Conservation (phyloP, 2,329 filamentous ascomycete genomes). For the Trichoderma sp. region DNA sequence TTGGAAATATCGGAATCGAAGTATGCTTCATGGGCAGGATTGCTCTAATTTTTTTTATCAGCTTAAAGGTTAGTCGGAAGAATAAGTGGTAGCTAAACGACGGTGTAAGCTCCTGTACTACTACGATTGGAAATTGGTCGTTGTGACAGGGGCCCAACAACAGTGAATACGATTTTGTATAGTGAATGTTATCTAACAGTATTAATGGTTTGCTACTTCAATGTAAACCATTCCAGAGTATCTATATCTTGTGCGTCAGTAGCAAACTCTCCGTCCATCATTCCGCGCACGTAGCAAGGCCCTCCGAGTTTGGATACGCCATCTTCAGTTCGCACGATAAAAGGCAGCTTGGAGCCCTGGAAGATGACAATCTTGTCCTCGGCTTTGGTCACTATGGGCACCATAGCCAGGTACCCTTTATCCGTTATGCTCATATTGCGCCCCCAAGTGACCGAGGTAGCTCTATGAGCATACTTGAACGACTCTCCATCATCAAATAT, state of each 20-base stretch:
- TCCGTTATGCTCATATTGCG: background rate
- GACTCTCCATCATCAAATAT: background rate
- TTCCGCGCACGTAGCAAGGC: slow-evolving; percentile 6
- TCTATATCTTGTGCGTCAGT: background rate
- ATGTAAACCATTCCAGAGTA: slow-evolving; percentile 10
- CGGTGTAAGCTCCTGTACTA: no score
- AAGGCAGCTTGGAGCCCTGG: background rate
- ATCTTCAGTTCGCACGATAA: slow-evolving; percentile 2
- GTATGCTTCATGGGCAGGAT: no score
- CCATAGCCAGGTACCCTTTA: background rate
- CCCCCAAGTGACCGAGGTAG: slow-evolving; percentile 1
- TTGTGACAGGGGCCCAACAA: background rate
- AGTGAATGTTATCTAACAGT: background rate
- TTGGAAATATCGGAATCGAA: background rate
- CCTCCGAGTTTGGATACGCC: slow-evolving; percentile 6
- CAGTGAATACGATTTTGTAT: no score
- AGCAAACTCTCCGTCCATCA: slow-evolving; percentile 3
- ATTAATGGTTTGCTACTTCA: background rate
- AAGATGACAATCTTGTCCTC: background rate
- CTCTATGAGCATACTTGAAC: slow-evolving; percentile 6
- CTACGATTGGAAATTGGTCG: background rate
- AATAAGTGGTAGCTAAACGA: no score
- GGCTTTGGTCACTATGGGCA: background rate
- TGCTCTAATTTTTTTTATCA: no score
- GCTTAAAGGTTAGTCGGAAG: no score